Conservation (phyloP, 2,329 filamentous ascomycete species). For the Pseudocercospora vitis region DNA sequence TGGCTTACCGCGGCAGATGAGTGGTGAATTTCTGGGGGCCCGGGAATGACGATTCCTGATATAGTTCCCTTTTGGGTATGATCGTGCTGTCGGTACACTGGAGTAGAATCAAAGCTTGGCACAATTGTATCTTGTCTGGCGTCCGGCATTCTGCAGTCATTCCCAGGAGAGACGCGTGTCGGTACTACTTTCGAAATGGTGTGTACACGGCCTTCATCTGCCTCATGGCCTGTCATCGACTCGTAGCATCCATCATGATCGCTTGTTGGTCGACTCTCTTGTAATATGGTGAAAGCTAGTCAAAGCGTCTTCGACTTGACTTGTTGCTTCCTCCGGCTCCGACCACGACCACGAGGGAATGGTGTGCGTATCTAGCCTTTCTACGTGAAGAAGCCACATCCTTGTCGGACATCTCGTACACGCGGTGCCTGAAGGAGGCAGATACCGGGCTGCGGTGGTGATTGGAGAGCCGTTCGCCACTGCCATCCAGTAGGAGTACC, state of each 20-base stretch:
- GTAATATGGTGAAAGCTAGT: constrained; percentile 7
- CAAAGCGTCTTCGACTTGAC: constrained; percentile 9
- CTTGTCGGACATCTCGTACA: constrained; percentile 5
- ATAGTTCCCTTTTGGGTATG: no score
- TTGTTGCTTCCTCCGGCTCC: constrained; percentile 7
- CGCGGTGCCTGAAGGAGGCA: not conserved
- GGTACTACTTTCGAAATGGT: no score
- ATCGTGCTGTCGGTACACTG: no score
- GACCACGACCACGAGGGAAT: not conserved
- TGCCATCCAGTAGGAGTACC: constrained; percentile 7
- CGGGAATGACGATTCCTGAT: no score
- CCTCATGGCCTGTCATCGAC: not conserved
- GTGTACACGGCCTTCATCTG: not conserved
- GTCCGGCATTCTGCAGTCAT: no score
- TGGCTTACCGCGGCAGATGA: no score
- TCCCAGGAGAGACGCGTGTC: no score
- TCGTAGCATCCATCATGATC: constrained; percentile 2
- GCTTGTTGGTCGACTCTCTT: constrained; percentile 2
- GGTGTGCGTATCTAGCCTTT: constrained; percentile 1
- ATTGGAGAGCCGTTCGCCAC: constrained; percentile 8
- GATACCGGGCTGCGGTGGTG: constrained; percentile 1
- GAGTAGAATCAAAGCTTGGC: no score
- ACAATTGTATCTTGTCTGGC: no score
- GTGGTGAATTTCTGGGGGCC: no score
- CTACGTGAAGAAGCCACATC: constrained; percentile 10